phyloP scores from a whole-genome alignment of 2,329 filamentous ascomycete genomes.

The Alternaria sp. region DNA sequence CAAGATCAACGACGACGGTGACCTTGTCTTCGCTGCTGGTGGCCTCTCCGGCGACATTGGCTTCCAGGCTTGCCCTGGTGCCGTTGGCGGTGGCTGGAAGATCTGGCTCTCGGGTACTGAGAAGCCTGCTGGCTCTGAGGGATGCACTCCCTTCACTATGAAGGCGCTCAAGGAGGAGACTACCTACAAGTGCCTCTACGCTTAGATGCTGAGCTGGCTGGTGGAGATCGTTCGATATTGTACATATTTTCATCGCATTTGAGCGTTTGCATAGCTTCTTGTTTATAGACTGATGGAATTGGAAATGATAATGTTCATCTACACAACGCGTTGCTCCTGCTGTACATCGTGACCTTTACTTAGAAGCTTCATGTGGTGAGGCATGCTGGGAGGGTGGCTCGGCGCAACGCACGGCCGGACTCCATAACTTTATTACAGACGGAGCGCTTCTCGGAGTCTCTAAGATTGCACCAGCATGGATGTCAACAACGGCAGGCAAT shows the following conservation, averaged over 20 bases:
- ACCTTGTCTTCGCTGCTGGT: constrained; percentile 54
- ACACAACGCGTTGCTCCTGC: neutral
- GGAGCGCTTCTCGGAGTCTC: neutral
- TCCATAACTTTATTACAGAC: neutral
- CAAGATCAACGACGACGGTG: constrained; percentile 50
- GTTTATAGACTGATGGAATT: constrained; percentile 2
- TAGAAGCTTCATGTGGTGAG: neutral
- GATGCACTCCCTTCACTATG: constrained; percentile 5
- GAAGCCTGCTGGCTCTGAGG: constrained; percentile 28
- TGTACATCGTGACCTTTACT: neutral
- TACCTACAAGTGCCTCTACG: constrained; percentile 10
- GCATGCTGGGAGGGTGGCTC: neutral
- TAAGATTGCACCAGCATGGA: neutral
- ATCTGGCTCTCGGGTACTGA: constrained; percentile 30
- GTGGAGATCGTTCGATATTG: neutral
- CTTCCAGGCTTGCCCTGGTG: constrained; percentile 62
- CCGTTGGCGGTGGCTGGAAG: constrained; percentile 48
- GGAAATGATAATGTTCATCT: neutral
- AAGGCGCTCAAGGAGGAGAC: constrained; percentile 11
- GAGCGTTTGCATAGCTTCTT: constrained; percentile 6
- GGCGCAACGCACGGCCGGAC: neutral
- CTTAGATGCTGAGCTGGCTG: neutral
- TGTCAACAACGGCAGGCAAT: neutral
- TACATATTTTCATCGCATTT: constrained; percentile 3
- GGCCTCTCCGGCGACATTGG: constrained; percentile 38